phyloP scores from a whole-genome alignment of 805 yeast genomes.

The Saturnispora hagleri region DNA sequence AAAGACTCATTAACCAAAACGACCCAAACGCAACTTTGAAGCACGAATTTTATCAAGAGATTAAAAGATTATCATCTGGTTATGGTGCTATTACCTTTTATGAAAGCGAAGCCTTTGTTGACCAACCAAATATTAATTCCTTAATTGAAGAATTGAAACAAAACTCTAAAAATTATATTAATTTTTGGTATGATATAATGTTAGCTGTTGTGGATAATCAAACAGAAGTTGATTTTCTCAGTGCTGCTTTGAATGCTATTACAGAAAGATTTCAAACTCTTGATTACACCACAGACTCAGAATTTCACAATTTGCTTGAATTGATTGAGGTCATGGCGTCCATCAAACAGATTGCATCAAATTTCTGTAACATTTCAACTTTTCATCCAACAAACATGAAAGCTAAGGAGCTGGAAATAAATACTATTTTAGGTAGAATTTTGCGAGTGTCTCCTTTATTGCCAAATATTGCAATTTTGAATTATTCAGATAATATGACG shows the following conservation, averaged over 20 bases:
- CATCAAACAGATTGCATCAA: constrained; percentile 52
- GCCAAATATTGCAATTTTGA: constrained; percentile 37
- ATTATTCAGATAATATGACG: constrained; percentile 32
- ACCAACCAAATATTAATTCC: constrained; percentile 28
- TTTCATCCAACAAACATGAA: constrained; percentile 41
- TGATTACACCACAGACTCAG: constrained; percentile 39
- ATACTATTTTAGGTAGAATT: constrained; percentile 69
- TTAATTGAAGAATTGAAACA: constrained; percentile 21
- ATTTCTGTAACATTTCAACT: constrained; percentile 47
- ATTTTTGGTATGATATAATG: constrained; percentile 47
- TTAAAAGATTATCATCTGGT: constrained; percentile 42
- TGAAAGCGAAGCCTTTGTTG: constrained; percentile 52
- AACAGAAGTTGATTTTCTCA: constrained; percentile 48
- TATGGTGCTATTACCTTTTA: constrained; percentile 64
- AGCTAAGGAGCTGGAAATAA: constrained; percentile 47
- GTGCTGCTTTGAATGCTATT: constrained; percentile 39
- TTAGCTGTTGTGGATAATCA: constrained; percentile 59
- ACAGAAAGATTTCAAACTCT: constrained; percentile 29
- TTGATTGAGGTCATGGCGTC: constrained; percentile 49
- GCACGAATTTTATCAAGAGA: constrained; percentile 35
- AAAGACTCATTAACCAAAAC: constrained; percentile 35
- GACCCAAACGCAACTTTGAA: constrained; percentile 32
- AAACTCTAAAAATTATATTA: constrained; percentile 26
- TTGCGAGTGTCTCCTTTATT: constrained; percentile 67
- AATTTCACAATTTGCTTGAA: constrained; percentile 44